Percentiles rank a stretch among this genome's conserved stretches.
phyloP scores from a whole-genome alignment of 2,329 filamentous ascomycete species.

The Aspergillus ruber region DNA sequence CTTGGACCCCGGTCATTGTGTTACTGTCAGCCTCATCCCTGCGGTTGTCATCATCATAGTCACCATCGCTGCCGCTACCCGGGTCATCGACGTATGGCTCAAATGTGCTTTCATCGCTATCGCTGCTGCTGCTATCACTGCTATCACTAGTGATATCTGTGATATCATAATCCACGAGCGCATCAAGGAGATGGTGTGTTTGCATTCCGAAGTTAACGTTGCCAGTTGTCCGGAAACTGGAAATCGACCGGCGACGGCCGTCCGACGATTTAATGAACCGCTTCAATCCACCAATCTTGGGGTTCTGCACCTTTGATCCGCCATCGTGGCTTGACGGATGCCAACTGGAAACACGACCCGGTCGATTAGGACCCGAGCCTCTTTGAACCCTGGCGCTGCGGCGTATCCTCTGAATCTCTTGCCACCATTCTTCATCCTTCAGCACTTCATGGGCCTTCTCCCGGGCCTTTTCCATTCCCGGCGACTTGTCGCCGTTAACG shows the following conservation, averaged over 20 bases:
- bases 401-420: constrained; percentile 56
- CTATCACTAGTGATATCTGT: constrained; percentile 44
- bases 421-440: constrained; percentile 74
- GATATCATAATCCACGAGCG: constrained; percentile 49
- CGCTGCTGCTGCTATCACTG: constrained; percentile 34
- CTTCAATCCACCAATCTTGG: constrained; percentile 53
- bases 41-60: neutral
- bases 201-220: constrained; percentile 65
- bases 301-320: constrained; percentile 34
- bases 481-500: constrained; percentile 59
- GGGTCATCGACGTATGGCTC: constrained; percentile 36
- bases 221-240: constrained; percentile 45
- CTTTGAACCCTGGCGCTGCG: constrained; percentile 10
- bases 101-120: constrained; percentile 34
- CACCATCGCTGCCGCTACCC: constrained; percentile 17
- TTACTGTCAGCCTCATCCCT: neutral
- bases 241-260: constrained; percentile 45
- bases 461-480: constrained; percentile 49
- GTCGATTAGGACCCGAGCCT: neutral
- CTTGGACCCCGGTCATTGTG: neutral
- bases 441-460: constrained; percentile 60
- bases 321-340: constrained; percentile 50
- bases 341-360: constrained; percentile 36
- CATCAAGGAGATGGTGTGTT: constrained; percentile 63
- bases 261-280: constrained; percentile 55